Percentiles rank a stretch among this genome's conserved stretches.
phyloP scores from a whole-genome alignment of 345 rosid species.

The Lepidium africanum region DNA sequence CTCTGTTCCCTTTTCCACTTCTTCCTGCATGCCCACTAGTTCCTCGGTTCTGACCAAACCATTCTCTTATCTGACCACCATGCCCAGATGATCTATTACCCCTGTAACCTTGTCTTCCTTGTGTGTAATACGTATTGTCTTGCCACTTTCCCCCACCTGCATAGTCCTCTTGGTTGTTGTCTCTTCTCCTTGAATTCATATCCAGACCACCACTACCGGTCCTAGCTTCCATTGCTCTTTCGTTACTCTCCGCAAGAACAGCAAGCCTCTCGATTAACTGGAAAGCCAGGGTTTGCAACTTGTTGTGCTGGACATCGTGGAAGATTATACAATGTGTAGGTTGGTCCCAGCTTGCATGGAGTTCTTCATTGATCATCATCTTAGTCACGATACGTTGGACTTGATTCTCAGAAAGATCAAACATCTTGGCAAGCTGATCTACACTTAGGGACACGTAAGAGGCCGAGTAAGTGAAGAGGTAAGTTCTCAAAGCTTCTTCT shows the following conservation, averaged over 20 bases:
- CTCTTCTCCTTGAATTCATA: slow-evolving; percentile 54
- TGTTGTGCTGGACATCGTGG: slow-evolving; percentile 64
- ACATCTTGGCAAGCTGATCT: slow-evolving; percentile 69
- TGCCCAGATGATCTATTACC: slow-evolving; percentile 41
- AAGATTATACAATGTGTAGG: slow-evolving; percentile 63
- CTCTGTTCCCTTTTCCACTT: slow-evolving; percentile 34
- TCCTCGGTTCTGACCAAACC: slow-evolving; percentile 41
- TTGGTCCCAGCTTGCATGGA: slow-evolving; percentile 84
- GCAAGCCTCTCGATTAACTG: slow-evolving; percentile 67
- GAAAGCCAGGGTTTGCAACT: slow-evolving; percentile 75
- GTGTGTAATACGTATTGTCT: slow-evolving; percentile 40
- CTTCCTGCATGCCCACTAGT: slow-evolving; percentile 47
- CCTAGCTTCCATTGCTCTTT: slow-evolving; percentile 69
- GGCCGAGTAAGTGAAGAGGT: slow-evolving; percentile 55
- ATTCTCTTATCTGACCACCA: slow-evolving; percentile 42
- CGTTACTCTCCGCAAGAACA: slow-evolving; percentile 65
- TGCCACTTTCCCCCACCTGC: slow-evolving; percentile 61
- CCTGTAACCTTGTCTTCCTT: slow-evolving; percentile 59
- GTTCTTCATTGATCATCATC: slow-evolving; percentile 82
- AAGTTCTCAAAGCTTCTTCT: slow-evolving; percentile 83
- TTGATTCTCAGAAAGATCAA: slow-evolving; percentile 56
- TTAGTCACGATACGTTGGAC: slow-evolving; percentile 64
- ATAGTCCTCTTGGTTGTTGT: slow-evolving; percentile 47
- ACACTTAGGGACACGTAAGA: slow-evolving; percentile 57
- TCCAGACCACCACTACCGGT: slow-evolving; percentile 65